phyloP scores from a whole-genome alignment of 306 rosid species.

The Vicia faba region DNA sequence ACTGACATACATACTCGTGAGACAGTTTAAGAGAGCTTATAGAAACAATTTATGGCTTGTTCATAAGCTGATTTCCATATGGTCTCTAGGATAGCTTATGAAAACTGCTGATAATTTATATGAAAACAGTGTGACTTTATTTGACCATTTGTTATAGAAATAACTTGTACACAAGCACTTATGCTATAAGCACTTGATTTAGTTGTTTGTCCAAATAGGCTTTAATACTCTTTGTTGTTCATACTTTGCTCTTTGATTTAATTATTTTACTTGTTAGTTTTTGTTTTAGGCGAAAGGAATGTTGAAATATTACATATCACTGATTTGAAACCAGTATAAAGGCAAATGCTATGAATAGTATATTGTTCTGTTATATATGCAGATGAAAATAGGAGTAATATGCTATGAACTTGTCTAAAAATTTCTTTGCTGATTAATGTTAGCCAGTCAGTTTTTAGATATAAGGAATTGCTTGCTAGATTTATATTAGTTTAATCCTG shows the following conservation, averaged over 20 bases:
- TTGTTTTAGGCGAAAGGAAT: constrained; percentile 2
- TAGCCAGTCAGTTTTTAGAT: constrained; percentile 18
- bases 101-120: neutral
- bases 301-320: constrained; percentile 16
- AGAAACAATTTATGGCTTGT: neutral
- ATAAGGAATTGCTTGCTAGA: constrained; percentile 13
- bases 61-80: neutral
- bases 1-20: neutral
- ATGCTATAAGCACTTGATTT: neutral
- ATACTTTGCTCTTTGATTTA: neutral
- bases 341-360: constrained; percentile 2
- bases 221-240: neutral
- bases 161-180: neutral
- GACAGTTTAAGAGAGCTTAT: neutral
- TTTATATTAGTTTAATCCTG: constrained; percentile 17
- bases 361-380: constrained; percentile 14
- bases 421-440: neutral
- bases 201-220: neutral
- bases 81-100: neutral
- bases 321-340: constrained; percentile 16
- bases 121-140: neutral
- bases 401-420: neutral
- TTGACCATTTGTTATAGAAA: neutral
- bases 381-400: constrained; percentile 6
- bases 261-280: neutral